Conservation (phyloP, 2,329 filamentous ascomycete genomes). For the Beauveria pseudobassiana region DNA sequence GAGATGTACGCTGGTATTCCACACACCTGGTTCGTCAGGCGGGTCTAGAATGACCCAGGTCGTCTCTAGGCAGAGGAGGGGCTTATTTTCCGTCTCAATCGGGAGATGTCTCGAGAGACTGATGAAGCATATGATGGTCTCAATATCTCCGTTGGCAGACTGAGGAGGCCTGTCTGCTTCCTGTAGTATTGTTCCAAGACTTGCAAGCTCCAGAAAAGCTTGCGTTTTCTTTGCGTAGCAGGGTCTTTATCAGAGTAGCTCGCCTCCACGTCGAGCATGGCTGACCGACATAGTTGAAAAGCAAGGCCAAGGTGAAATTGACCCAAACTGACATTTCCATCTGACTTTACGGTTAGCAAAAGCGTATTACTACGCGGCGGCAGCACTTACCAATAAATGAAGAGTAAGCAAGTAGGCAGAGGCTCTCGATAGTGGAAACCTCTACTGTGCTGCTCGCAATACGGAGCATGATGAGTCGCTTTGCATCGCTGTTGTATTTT, state of each 20-base stretch:
- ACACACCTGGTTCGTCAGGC: slow-evolving; percentile 37
- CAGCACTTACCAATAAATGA: slow-evolving; percentile 37
- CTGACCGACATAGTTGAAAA: slow-evolving; percentile 42
- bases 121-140: slow-evolving; percentile 25
- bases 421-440: slow-evolving; percentile 40
- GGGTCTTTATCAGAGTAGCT: slow-evolving; percentile 29
- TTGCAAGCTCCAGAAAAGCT: slow-evolving; percentile 45
- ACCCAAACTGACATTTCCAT: slow-evolving; percentile 40
- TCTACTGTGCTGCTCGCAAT: slow-evolving; percentile 44
- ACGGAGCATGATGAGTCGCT: slow-evolving; percentile 38
- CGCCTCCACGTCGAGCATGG: slow-evolving; percentile 38
- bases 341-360: slow-evolving; percentile 21
- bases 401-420: slow-evolving; percentile 42
- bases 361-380: not conserved
- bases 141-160: slow-evolving; percentile 33
- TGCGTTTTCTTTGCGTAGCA: slow-evolving; percentile 36
- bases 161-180: slow-evolving; percentile 36
- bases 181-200: slow-evolving; percentile 43
- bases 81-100: slow-evolving; percentile 22
- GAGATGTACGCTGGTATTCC: slow-evolving; percentile 41
- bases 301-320: slow-evolving; percentile 43
- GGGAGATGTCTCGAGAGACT: slow-evolving; percentile 16
- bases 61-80: slow-evolving; percentile 37
- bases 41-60: slow-evolving; percentile 31
- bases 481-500: slow-evolving; percentile 31